Conservation (phyloP, 2,329 filamentous ascomycete genomes). For the Lasiodiplodia sp. region DNA sequence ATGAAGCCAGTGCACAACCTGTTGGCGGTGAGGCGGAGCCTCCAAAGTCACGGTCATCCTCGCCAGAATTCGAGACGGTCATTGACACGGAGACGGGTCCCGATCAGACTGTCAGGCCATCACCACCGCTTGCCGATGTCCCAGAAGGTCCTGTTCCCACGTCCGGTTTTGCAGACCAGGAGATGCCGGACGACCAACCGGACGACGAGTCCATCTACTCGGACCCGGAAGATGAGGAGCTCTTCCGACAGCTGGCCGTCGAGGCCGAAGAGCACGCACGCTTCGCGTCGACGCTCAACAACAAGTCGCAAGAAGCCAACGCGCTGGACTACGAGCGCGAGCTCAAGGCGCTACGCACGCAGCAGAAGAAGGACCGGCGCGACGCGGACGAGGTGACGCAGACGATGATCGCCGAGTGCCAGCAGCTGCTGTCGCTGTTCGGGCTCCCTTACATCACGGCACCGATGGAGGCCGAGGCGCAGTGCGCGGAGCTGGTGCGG, state of each 20-base stretch:
- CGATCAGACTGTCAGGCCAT: conserved; percentile 32
- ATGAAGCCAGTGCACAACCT: neutral
- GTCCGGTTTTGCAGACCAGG: conserved; percentile 43
- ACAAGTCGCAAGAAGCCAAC: conserved; percentile 63
- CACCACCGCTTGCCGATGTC: conserved; percentile 32
- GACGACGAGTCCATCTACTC: conserved; percentile 59
- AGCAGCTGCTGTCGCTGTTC: conserved; percentile 87
- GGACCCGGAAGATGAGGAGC: conserved; percentile 90
- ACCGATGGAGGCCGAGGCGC: conserved; percentile 98
- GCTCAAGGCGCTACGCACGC: conserved; percentile 83
- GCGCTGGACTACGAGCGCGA: conserved; percentile 85
- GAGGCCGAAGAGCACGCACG: conserved; percentile 94
- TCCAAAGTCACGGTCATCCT: conserved; percentile 48
- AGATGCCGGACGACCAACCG: conserved; percentile 29
- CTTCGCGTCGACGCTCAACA: conserved; percentile 87
- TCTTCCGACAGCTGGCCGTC: conserved; percentile 82
- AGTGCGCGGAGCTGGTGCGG: conserved; percentile 88
- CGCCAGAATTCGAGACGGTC: conserved; percentile 62
- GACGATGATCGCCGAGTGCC: conserved; percentile 94
- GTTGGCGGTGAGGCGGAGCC: conserved; percentile 34
- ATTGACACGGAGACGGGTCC: conserved; percentile 14
- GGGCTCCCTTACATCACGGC: conserved; percentile 96
- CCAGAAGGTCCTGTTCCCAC: conserved; percentile 42
- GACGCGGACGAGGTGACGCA: conserved; percentile 97
- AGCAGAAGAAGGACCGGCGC: conserved; percentile 94